Evolutionary conservation across 75 land plant genomes (phyloP).

Genomic region (Cryptomeria japonica): DNA sequence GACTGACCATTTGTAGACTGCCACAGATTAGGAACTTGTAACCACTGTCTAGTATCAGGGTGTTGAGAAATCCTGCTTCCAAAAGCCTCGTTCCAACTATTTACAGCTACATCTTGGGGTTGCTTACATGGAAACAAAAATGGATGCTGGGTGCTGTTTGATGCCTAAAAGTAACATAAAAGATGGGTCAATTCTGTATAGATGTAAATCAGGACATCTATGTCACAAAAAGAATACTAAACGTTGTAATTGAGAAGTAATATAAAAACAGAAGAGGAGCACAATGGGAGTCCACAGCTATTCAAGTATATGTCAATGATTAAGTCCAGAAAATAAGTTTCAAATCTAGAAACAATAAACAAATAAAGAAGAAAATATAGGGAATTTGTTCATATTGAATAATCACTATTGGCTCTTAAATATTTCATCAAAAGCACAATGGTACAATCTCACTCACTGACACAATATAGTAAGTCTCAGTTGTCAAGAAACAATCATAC

Average conservation of each 20-base stretch:
- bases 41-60: constrained; percentile 38
- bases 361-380: not conserved
- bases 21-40: constrained; percentile 42
- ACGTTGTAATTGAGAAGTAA: not conserved
- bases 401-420: not conserved
- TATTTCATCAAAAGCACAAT: not conserved
- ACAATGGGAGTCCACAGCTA: not conserved
- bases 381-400: not conserved
- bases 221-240: not conserved
- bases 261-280: not conserved
- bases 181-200: not conserved
- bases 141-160: not conserved
- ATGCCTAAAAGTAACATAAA: not conserved
- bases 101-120: constrained; percentile 36
- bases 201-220: constrained; percentile 2
- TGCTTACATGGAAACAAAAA: constrained; percentile 24
- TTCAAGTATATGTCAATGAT: not conserved
- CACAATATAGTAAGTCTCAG: no score
- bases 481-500: no score
- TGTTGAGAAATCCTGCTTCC: constrained; percentile 10
- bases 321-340: not conserved
- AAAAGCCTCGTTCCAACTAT: constrained; percentile 36
- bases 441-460: not conserved
- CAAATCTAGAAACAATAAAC: not conserved
- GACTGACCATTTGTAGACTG: constrained; percentile 23